These are phyloP conservation scores for Danielia oregonensis DNA, from an alignment of 805 yeast genomes.

Conservation along the genomic window DNA sequence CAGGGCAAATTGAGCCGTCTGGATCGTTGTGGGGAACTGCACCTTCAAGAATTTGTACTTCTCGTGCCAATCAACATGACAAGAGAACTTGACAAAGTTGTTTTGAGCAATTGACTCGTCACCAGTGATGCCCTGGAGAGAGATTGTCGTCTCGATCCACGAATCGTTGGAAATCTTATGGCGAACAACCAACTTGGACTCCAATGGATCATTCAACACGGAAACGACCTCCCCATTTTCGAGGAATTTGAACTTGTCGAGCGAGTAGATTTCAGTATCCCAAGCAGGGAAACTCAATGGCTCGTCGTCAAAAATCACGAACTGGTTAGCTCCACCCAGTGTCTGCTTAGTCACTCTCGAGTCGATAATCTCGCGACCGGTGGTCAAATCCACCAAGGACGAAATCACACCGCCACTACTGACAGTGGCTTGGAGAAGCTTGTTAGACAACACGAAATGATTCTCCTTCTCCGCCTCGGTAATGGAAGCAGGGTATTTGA, in stretches of 20 bases:
- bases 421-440: conserved; percentile 54
- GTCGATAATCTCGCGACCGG: conserved; percentile 64
- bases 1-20: conserved; percentile 64
- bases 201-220: conserved; percentile 50
- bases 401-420: conserved; percentile 51
- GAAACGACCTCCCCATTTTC: conserved; percentile 37
- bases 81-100: conserved; percentile 35
- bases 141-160: conserved; percentile 61
- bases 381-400: conserved; percentile 57
- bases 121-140: conserved; percentile 55
- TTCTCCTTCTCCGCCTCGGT: conserved; percentile 33
- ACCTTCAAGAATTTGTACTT: conserved; percentile 85
- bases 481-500: conserved; percentile 48
- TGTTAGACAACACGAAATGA: conserved; percentile 54
- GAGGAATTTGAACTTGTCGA: conserved; percentile 60
- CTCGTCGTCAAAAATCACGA: conserved; percentile 79
- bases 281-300: conserved; percentile 93
- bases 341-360: conserved; percentile 49
- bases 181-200: conserved; percentile 59
- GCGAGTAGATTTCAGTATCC: conserved; percentile 92
- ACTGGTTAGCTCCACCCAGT: conserved; percentile 69
- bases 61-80: conserved; percentile 79
- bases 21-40: conserved; percentile 87
- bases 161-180: conserved; percentile 58
- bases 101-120: conserved; percentile 32